A percentile compares a stretch with the other conserved stretches of the same genome.
These are phyloP conservation scores for Rhodotorula sp. DNA, from an alignment of 1,284 basidiomycete species.

Conservation along the genomic window DNA sequence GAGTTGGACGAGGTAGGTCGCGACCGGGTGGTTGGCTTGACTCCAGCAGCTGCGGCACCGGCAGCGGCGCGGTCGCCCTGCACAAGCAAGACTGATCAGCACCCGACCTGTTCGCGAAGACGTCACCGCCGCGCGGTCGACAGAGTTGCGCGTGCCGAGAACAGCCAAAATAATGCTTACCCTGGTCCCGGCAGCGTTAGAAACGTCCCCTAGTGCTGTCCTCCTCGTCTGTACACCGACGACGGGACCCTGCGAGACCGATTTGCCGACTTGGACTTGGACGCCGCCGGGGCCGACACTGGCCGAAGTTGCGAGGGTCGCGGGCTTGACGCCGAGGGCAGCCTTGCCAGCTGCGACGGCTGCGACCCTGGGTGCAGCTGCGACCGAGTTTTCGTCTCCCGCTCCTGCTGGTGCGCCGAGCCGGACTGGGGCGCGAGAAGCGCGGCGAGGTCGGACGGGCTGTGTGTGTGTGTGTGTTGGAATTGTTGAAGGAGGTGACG, in stretches of 20 bases:
- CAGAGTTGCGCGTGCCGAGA: too few species aligned
- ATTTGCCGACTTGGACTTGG: constrained; percentile 6
- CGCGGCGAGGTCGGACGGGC: constrained; percentile 35
- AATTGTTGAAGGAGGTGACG: not conserved
- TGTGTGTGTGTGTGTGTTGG: constrained; percentile 4
- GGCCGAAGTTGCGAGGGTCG: too few species aligned
- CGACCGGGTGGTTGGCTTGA: constrained; percentile 29
- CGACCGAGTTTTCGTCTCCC: constrained; percentile 32
- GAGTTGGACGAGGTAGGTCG: constrained; percentile 25
- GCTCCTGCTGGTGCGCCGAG: constrained; percentile 13
- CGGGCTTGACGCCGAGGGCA: constrained; percentile 23
- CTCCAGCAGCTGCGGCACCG: not conserved
- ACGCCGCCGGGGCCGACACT: not conserved
- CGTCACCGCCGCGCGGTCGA: too few species aligned
- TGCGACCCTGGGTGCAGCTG: constrained; percentile 8
- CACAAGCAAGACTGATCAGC: too few species aligned
- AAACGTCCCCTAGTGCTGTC: constrained; percentile 34
- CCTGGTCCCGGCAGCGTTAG: constrained; percentile 22
- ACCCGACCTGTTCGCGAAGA: too few species aligned
- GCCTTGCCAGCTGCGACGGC: constrained; percentile 6
- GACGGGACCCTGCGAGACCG: not conserved
- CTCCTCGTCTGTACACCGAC: constrained; percentile 1
- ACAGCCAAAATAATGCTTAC: constrained; percentile 14
- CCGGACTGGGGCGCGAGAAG: constrained; percentile 28
- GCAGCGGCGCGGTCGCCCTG: not conserved